Percentiles rank a stretch among this genome's conserved stretches.
phyloP scores from a whole-genome alignment of 176 grass and related monocot genomes.

The Oryza coarctata region DNA sequence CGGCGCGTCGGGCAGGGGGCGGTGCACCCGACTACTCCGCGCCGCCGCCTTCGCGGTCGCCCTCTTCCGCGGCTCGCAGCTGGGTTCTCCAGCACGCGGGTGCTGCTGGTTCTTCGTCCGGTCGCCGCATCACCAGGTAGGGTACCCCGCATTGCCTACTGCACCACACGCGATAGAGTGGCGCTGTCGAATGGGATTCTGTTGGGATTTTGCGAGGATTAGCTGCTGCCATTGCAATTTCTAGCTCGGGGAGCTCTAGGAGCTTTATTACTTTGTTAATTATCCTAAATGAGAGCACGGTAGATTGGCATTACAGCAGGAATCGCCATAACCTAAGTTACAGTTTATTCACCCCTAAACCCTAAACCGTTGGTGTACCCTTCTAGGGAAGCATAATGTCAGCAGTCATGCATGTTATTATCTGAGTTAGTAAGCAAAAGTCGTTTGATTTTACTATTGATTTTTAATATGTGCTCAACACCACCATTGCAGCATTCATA shows the following conservation, averaged over 20 bases:
- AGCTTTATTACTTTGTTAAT: neutral
- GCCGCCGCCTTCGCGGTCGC: neutral
- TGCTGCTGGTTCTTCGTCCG: neutral
- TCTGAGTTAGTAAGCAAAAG: neutral
- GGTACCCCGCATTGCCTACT: neutral
- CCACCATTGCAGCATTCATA: neutral
- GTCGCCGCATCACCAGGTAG: neutral
- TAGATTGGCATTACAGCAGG: neutral
- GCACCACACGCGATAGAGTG: neutral
- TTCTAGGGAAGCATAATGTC: neutral
- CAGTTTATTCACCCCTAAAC: neutral
- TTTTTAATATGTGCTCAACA: too few relatives aligned
- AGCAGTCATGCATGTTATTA: neutral
- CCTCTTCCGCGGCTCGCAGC: neutral
- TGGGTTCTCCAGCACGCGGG: neutral
- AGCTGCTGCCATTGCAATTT: neutral
- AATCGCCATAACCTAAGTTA: neutral
- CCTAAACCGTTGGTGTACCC: neutral
- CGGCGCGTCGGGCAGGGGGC: too few relatives aligned
- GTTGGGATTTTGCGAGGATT: neutral
- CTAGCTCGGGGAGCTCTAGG: neutral
- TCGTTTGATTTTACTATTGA: neutral
- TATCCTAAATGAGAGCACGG: too few relatives aligned
- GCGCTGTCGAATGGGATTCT: neutral
- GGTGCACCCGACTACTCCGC: too few relatives aligned